Evolutionary conservation across 1,284 basidiomycete species (phyloP), one percentile per base, ranked within the genome.

Genomic region (Vanrija sp.): DNA sequence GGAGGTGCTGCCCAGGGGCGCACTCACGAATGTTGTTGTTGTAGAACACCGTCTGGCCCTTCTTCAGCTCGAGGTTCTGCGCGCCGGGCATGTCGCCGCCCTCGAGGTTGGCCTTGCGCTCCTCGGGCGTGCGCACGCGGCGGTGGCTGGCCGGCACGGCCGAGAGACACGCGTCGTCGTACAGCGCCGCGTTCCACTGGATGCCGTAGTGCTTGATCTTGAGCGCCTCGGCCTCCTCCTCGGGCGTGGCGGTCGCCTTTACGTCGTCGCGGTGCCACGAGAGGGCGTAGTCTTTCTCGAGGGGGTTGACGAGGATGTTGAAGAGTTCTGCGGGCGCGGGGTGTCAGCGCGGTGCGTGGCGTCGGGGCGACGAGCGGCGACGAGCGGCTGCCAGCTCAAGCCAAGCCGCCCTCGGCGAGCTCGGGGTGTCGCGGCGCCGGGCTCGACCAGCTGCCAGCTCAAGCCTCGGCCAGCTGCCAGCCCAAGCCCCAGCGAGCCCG

Each of bases 181-280:
- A 86, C 19, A 91, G 77, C 0, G 87, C 87, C 80, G 86, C 84
- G 66, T 90, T 90, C 87, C 88, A 91, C 76, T 91, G 88, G 4
- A 89, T 81, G 4, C 86, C 86, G 63, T 84, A 79, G 53, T 85
- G 83, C 80, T 85, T 87, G 23, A 81, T 75, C 4, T 72, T 73
- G 4, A 91, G 80, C 3, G 83, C 82, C 23, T 75, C 65, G 1
- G 66, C 64, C 66, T 91, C 89, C 63, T 90, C 85, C 12, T 84
- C 82, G n/a, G 78, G 71, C 0, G 78, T 80, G 0, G 85, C 85
- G 24, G 79, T 78, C 57, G 84, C 84, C 47, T 77, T 77, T 14
- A 91, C 80, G 71, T 89, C 88, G 63, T 91, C 89, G 3, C 88
- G 80, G 71, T 91, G 88, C 88, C 89, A 91, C 41, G 85, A 78